Base-by-base conservation (phyloP, 2,329 filamentous ascomycete species). In the Scolecobasidium constrictum region DNA sequence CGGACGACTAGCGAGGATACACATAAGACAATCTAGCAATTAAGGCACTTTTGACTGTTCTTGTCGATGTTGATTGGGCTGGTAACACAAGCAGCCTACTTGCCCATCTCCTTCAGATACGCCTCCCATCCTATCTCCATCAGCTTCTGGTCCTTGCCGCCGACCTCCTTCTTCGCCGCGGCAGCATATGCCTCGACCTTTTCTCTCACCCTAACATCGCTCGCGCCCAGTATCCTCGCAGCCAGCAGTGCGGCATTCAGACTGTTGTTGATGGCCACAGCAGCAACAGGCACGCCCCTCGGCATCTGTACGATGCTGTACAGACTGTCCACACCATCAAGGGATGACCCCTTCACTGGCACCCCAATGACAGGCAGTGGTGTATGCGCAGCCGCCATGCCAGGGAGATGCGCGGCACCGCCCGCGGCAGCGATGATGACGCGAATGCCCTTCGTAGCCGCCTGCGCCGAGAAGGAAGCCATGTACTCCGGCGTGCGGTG, bases 241-340 rank as follows among this genome's bases (percentile, higher is more conserved):
- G 68, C 68, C 23, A 68, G 48, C 44, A 72, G 49, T 35, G 67
- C 69, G 18, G 67, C 67, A 50, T 68, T 68, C 23, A 59, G 62
- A 22, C 51, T 56, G 46, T 67, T 67, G 47, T 70, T 69, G 45
- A 72, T 65, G 3, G 65, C 65, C 9, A 64, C 60, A 0, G 61
- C 63, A 2, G 60, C 61, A 3, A 64, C 61, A 2, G 61, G 61
- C 49, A 63, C 61, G 11, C 68, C 68, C 12, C 64, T 53, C 15
- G 69, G 69, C 69, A 72, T 72, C 53, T 72, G 68, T 31, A 61
- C 64, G 52, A 72, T 71, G 46, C 64, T 68, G n/a, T 67, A 59
- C 49, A 72, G 50, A 44, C 62, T 66, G 49, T 72, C 69, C 52
- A 63, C 62, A 5, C 69, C 69, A 48, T 72, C 69, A 47, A 68